These are phyloP conservation scores for Aspergillus cristatus DNA, from an alignment of 495 filamentous ascomycete genomes.

Conservation along the genomic window DNA sequence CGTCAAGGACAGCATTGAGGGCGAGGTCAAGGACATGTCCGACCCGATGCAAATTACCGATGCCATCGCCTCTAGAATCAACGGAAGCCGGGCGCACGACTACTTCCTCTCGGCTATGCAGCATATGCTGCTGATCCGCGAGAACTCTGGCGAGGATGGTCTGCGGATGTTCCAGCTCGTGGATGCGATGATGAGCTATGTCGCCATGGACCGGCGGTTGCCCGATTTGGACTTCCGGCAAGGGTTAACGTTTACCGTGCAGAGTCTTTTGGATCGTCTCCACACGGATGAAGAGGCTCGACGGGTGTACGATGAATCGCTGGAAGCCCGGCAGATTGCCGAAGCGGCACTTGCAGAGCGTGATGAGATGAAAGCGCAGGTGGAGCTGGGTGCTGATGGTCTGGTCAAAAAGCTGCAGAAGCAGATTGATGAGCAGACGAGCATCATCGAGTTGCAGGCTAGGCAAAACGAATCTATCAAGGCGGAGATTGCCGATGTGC, in stretches of 20 bases:
- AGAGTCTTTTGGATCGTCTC: slow-evolving; percentile 85
- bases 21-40: slow-evolving; percentile 86
- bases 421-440: slow-evolving; percentile 83
- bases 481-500: slow-evolving; percentile 78
- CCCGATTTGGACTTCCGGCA: slow-evolving; percentile 97
- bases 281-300: slow-evolving; percentile 94
- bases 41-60: slow-evolving; percentile 90
- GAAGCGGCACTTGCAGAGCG: slow-evolving; percentile 93
- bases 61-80: slow-evolving; percentile 79
- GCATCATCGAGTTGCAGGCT: slow-evolving; percentile 79
- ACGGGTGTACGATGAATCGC: slow-evolving; percentile 80
- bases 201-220: slow-evolving; percentile 92
- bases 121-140: slow-evolving; percentile 86
- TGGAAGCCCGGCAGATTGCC: slow-evolving; percentile 81
- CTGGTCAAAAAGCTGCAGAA: slow-evolving; percentile 87
- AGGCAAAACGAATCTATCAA: slow-evolving; percentile 82
- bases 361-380: slow-evolving; percentile 89
- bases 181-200: slow-evolving; percentile 95
- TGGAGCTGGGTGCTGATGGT: slow-evolving; percentile 89
- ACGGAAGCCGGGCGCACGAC: slow-evolving; percentile 77
- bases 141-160: slow-evolving; percentile 87
- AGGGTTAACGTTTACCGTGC: slow-evolving; percentile 93
- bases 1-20: slow-evolving; percentile 83
- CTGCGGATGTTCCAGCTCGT: slow-evolving; percentile 97
- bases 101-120: slow-evolving; percentile 95